Conservation (phyloP, 1,284 basidiomycete genomes). For the Leccinum subspadiceum region DNA sequence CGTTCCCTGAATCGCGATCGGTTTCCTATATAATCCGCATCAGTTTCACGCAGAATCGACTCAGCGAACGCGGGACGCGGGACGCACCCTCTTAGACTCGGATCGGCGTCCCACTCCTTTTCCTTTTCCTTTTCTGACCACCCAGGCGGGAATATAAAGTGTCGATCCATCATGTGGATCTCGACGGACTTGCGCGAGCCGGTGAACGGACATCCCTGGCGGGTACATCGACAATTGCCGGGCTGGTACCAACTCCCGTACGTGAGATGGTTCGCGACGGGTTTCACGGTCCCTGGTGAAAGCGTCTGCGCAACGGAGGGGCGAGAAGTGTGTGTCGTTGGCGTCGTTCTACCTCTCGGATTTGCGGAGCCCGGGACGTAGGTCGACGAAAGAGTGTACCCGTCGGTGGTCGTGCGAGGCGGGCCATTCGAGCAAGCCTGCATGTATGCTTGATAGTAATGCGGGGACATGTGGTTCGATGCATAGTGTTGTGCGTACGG, state of each 20-base stretch:
- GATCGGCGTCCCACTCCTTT: constrained; percentile 72
- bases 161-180: constrained; percentile 87
- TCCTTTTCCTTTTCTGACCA: constrained; percentile 62
- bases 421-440: constrained; percentile 30
- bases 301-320: constrained; percentile 5
- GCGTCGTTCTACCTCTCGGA: constrained; percentile 16
- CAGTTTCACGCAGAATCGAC: background rate
- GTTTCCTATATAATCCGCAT: constrained; percentile 51
- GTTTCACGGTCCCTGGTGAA: constrained; percentile 7
- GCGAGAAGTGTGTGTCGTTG: background rate
- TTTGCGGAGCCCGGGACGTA: constrained; percentile 35
- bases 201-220: constrained; percentile 68
- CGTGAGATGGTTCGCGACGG: constrained; percentile 2
- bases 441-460: constrained; percentile 63
- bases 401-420: constrained; percentile 46
- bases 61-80: background rate
- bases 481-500: constrained; percentile 38
- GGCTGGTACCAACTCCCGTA: constrained; percentile 55
- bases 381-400: constrained; percentile 55
- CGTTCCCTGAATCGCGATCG: constrained; percentile 79
- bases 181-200: constrained; percentile 77
- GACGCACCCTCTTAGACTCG: constrained; percentile 66
- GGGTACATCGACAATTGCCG: constrained; percentile 61
- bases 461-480: constrained; percentile 37
- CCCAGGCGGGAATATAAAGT: constrained; percentile 77